Conservation (phyloP, 768 basidiomycete species). For the Lactarius akahatsu region DNA sequence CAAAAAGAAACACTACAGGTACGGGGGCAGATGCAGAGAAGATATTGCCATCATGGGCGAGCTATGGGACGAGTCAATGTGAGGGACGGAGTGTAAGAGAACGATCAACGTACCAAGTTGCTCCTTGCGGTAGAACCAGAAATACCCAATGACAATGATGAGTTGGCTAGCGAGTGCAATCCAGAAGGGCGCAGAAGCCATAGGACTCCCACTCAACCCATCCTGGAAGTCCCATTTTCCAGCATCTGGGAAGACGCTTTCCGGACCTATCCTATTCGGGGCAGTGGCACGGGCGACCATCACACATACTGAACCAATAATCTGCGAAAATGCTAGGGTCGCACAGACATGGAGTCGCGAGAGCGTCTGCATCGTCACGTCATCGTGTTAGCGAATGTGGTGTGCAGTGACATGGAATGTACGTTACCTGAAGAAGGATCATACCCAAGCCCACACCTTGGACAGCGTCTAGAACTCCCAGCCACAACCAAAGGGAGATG, state of each 20-base stretch:
- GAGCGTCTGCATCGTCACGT: constrained; percentile 52
- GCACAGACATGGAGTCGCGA: constrained; percentile 94
- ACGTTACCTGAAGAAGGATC: constrained; percentile 69
- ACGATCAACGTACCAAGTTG: constrained; percentile 63
- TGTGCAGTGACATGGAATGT: not conserved
- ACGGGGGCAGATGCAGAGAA: constrained; percentile 24
- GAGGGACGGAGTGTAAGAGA: not conserved
- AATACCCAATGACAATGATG: constrained; percentile 86
- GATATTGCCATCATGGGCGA: constrained; percentile 32
- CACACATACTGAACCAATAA: constrained; percentile 87
- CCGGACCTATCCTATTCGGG: constrained; percentile 86
- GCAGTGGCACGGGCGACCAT: constrained; percentile 92
- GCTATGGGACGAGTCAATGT: constrained; percentile 27
- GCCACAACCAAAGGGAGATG: constrained; percentile 90
- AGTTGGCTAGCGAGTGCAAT: constrained; percentile 76
- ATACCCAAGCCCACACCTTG: constrained; percentile 94
- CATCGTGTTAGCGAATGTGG: constrained; percentile 2
- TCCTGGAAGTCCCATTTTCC: constrained; percentile 86
- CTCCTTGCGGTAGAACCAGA: constrained; percentile 97
- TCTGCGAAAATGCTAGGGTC: constrained; percentile 85
- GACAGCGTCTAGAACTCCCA: constrained; percentile 90
- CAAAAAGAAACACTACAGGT: constrained; percentile 26
- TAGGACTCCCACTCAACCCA: constrained; percentile 73
- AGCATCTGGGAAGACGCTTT: constrained; percentile 87
- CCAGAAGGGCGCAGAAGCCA: constrained; percentile 88